Evolutionary conservation across 2,329 filamentous ascomycete species (phyloP).

Genomic region (Grosmannia penicillata): DNA sequence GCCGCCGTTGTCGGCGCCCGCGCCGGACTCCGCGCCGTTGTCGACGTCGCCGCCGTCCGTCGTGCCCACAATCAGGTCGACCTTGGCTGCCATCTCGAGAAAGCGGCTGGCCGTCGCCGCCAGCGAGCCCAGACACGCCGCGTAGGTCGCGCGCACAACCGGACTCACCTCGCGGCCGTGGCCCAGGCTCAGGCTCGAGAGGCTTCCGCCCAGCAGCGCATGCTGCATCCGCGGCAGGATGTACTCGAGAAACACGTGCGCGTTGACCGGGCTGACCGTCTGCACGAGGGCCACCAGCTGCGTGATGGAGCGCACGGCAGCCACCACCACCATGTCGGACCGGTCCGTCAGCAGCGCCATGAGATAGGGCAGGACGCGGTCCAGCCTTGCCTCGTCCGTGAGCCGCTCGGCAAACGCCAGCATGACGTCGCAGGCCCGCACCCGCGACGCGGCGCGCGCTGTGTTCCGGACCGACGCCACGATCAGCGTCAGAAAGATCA

Average conservation of each 20-base stretch:
- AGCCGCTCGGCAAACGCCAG: constrained; percentile 81
- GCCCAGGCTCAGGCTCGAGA: background rate
- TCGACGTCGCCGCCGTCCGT: constrained; percentile 3
- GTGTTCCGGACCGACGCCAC: constrained; percentile 83
- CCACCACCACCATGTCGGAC: constrained; percentile 69
- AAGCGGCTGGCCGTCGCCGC: constrained; percentile 76
- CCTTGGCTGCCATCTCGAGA: constrained; percentile 46
- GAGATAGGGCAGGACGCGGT: constrained; percentile 81
- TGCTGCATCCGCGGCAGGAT: constrained; percentile 49
- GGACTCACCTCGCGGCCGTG: constrained; percentile 18
- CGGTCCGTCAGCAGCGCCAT: constrained; percentile 71
- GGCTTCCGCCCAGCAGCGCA: constrained; percentile 21
- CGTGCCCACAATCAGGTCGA: constrained; percentile 5
- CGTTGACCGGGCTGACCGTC: constrained; percentile 68
- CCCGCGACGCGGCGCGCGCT: constrained; percentile 69
- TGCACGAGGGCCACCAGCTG: constrained; percentile 77
- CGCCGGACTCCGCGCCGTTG: constrained; percentile 28
- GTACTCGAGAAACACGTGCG: constrained; percentile 54
- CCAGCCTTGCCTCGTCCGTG: constrained; percentile 90
- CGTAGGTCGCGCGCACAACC: constrained; percentile 78
- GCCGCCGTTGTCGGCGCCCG: background rate
- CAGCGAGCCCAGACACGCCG: constrained; percentile 77
- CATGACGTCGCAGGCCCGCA: constrained; percentile 81
- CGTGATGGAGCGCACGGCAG: constrained; percentile 73
- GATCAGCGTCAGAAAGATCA: constrained; percentile 82